A percentile compares a stretch with the other conserved stretches of the same genome.
Conservation (phyloP, 1,284 basidiomycete genomes). For the Cutaneotrichosporon sp. region DNA sequence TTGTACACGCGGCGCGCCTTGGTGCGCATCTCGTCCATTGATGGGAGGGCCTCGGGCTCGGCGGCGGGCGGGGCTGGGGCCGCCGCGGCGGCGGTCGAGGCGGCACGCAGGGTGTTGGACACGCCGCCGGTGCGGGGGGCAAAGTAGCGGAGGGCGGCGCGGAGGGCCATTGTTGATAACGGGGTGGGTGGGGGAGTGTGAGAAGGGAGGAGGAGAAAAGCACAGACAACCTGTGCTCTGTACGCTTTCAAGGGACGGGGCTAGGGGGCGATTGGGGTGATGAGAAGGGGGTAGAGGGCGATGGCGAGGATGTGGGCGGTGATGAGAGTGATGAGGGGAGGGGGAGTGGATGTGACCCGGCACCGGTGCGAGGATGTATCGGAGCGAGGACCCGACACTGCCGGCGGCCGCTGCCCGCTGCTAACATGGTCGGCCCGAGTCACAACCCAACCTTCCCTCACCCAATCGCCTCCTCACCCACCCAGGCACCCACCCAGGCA, state of each 20-base stretch:
- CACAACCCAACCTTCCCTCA: neutral
- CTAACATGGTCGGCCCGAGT: neutral
- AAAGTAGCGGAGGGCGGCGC: conserved; percentile 13
- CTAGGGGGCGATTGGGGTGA: neutral
- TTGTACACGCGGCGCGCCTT: conserved; percentile 53
- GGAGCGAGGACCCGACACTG: neutral
- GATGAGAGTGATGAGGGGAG: neutral
- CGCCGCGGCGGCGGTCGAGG: conserved; percentile 17
- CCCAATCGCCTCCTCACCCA: too few relatives aligned
- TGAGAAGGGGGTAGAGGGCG: neutral
- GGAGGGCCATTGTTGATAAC: conserved; percentile 15
- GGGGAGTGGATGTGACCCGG: neutral
- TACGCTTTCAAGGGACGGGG: too few relatives aligned
- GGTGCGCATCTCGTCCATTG: conserved; percentile 33
- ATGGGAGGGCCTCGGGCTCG: conserved; percentile 8
- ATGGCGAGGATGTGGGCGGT: neutral
- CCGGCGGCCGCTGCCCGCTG: too few relatives aligned
- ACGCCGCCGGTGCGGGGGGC: neutral
- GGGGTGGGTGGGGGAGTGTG: neutral
- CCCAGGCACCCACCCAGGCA: too few relatives aligned
- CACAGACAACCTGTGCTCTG: neutral
- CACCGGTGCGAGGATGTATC: neutral
- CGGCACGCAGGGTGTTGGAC: conserved; percentile 2
- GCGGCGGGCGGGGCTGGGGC: conserved; percentile 3
- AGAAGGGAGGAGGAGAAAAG: neutral